Evolutionary conservation across 2,329 filamentous ascomycete genomes (phyloP).

Genomic region (Pseudonectria foliicola): DNA sequence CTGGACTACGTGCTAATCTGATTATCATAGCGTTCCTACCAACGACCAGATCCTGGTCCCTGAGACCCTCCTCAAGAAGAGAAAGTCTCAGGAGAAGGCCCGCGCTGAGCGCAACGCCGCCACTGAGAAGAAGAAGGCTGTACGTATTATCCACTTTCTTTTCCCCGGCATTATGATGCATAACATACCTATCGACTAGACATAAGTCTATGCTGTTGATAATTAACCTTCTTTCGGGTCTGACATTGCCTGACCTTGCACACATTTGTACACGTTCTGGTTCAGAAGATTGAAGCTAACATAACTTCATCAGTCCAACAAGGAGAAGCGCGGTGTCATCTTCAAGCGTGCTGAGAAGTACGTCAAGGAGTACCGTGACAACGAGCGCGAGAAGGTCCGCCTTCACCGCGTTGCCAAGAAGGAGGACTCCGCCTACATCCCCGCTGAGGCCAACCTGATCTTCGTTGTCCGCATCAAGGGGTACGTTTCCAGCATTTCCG

Average conservation of each 20-base stretch:
- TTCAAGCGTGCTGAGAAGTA: slow-evolving; percentile 99
- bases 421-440: slow-evolving; percentile 88
- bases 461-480: slow-evolving; percentile 99
- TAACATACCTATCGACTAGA: slow-evolving; percentile 89
- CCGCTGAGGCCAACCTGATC: slow-evolving; percentile 91
- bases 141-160: slow-evolving; percentile 47
- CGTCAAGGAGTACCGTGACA: slow-evolving; percentile 98
- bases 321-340: slow-evolving; percentile 97
- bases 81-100: slow-evolving; percentile 99
- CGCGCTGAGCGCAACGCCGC: slow-evolving; percentile 79
- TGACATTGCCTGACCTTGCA: slow-evolving; percentile 49
- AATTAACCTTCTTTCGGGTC: slow-evolving; percentile 99
- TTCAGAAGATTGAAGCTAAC: slow-evolving; percentile 28
- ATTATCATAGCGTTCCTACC: slow-evolving; percentile 69
- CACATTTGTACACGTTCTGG: slow-evolving; percentile 10
- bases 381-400: slow-evolving; percentile 97
- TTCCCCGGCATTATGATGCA: slow-evolving; percentile 67
- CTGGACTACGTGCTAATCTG: slow-evolving; percentile 76
- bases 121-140: slow-evolving; percentile 82
- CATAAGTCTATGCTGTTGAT: slow-evolving; percentile 94
- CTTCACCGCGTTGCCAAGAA: slow-evolving; percentile 83
- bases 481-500: no score
- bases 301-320: slow-evolving; percentile 67
- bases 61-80: slow-evolving; percentile 99
- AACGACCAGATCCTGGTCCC: slow-evolving; percentile 94